A percentile compares a stretch with the other conserved stretches of the same genome.
phyloP scores from a whole-genome alignment of 192 early-diverging fungal genomes.

The Backusella macrospora region DNA sequence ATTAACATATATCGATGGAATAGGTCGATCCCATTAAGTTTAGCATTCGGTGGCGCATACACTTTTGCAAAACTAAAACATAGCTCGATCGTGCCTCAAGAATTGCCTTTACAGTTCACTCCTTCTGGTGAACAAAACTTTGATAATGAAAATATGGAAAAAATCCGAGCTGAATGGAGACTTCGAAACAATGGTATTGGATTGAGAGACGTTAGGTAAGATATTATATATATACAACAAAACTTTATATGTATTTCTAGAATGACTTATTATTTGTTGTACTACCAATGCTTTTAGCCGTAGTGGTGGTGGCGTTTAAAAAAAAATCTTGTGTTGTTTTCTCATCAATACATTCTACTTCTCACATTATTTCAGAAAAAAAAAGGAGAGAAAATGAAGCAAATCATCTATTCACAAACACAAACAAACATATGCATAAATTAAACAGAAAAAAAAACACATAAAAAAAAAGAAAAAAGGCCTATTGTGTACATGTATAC shows the following conservation, averaged over 20 bases:
- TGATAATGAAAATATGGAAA: slow-evolving; percentile 25
- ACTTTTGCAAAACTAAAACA: slow-evolving; percentile 6
- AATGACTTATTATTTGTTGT: neutral
- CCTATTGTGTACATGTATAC: no score
- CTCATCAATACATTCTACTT: neutral
- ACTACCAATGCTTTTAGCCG: slow-evolving; percentile 9
- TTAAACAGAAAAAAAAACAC: neutral
- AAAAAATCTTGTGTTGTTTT: neutral
- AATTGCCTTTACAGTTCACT: slow-evolving; percentile 4
- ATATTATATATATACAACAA: neutral
- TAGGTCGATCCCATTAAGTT: slow-evolving; percentile 1
- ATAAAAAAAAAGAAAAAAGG: no score
- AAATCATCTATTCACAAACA: neutral
- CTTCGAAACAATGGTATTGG: slow-evolving; percentile 31
- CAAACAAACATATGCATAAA: neutral
- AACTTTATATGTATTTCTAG: neutral
- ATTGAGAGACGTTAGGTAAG: slow-evolving; percentile 33
- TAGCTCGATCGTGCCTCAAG: neutral
- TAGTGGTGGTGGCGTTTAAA: slow-evolving; percentile 33
- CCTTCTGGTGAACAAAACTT: slow-evolving; percentile 16
- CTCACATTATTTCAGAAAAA: neutral
- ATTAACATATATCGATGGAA: no score
- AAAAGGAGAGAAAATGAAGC: no score
- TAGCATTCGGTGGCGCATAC: neutral
- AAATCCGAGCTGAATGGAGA: slow-evolving; percentile 30